Base-by-base conservation (phyloP, 2,329 filamentous ascomycete species). In the Botrytis sinoallii region DNA sequence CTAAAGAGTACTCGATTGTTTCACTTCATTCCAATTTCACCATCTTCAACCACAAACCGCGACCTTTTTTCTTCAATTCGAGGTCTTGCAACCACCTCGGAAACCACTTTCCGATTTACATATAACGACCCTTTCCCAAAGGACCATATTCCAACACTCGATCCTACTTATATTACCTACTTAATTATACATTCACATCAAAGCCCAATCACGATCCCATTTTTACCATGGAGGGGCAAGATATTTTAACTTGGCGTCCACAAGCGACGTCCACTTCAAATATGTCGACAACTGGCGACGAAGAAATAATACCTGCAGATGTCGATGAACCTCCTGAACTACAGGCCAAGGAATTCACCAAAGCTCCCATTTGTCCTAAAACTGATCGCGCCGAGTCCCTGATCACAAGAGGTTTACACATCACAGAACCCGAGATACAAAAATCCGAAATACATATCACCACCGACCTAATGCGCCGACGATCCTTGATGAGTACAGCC, bases 271-370 rank as follows among this genome's bases (percentile, higher is more conserved):
- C 72, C n/a, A 67, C 83, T 75, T 64, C 77, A 40, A 79, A 75
- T 68, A 75, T 78, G 67, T 73, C 77, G 20, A 73, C 72, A 81
- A 75, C 80, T 79, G 83, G 82, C 61, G 88, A 89, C 70, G 88
- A 90, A 74, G 94, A 97, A 73, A 82, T 90, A 77, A 84, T 87
- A 74, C 48, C 52, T 25, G 88, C 92, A 77, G 95, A 98, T 79
- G 87, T 91, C 69, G 95, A 98, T 83, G 95, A 98, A 83, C 95
- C 95, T 68, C 94, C 95, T 79, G 95, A 98, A 84, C 71, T 76
- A 75, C 76, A 55, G 9, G 12, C 71, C 55, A 44, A 74, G 14
- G 44, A 75, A 70, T 81, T 81, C 60, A 80, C 81, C 42, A 82
- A 82, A 70, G 79, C 80, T 10, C 73, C 82, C 44, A 78, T 84